Evolutionary conservation across 768 basidiomycete species (phyloP).

Genomic region (Naematelia aurantialba): DNA sequence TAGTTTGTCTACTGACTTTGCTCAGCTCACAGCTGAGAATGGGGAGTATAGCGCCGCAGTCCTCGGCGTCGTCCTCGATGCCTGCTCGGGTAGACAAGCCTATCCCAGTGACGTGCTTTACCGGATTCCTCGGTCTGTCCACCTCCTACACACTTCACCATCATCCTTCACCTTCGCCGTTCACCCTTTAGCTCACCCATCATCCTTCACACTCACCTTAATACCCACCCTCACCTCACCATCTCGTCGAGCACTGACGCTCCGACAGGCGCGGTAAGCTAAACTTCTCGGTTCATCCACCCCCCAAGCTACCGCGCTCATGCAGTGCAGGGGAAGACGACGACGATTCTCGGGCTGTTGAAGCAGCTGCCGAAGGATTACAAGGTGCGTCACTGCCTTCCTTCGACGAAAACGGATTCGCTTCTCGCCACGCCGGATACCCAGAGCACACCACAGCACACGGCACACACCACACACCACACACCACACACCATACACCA

Average conservation of each 20-base stretch:
- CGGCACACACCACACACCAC: too few relatives aligned
- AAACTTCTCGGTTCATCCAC: background rate
- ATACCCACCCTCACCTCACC: too few relatives aligned
- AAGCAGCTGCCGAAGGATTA: conserved; percentile 78
- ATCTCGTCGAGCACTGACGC: too few relatives aligned
- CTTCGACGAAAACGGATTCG: too few relatives aligned
- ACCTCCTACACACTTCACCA: background rate
- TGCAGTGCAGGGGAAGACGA: conserved; percentile 44
- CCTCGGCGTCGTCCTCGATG: background rate
- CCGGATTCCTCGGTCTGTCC: conserved; percentile 66
- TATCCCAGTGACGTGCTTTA: conserved; percentile 90
- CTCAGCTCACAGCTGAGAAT: background rate
- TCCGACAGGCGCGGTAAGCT: conserved; percentile 32
- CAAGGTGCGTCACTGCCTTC: conserved; percentile 51
- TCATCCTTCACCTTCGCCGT: background rate
- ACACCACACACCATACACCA: too few relatives aligned
- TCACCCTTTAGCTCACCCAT: too few relatives aligned
- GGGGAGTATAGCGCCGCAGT: background rate
- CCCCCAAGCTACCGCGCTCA: conserved; percentile 41
- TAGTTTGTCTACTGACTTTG: too few relatives aligned
- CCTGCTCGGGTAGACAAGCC: conserved; percentile 5
- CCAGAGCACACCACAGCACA: too few relatives aligned
- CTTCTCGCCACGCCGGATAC: too few relatives aligned
- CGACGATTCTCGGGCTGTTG: conserved; percentile 70
- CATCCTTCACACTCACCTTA: too few relatives aligned